Conservation (phyloP, 192 early-diverging fungal species). For the Coemansia interrupta region DNA sequence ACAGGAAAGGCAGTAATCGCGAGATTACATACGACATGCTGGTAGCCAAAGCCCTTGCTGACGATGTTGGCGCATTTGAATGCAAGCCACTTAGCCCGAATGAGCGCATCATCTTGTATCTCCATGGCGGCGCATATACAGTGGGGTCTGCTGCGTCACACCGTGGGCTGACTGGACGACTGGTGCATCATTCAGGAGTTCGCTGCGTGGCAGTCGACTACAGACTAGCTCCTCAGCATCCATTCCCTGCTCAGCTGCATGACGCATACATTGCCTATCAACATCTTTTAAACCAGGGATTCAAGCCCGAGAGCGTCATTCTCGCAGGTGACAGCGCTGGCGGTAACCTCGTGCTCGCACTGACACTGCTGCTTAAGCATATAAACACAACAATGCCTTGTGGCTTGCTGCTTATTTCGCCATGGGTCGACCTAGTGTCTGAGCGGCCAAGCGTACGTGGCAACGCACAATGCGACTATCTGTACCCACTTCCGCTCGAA, state of each 20-base stretch:
- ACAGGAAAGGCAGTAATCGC: conserved; percentile 5
- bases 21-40: conserved; percentile 28
- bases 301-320: conserved; percentile 15
- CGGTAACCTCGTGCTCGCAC: conserved; percentile 18
- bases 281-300: conserved; percentile 18
- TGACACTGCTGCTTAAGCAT: conserved; percentile 15
- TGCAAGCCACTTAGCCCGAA: conserved; percentile 12
- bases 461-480: conserved; percentile 19
- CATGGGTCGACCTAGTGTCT: conserved; percentile 7
- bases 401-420: conserved; percentile 16
- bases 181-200: conserved; percentile 1
- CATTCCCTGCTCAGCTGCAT: conserved; percentile 36
- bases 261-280: conserved; percentile 22
- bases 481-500: conserved; percentile 13
- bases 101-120: conserved; percentile 15
- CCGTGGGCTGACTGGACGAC: conserved; percentile 5
- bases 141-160: conserved; percentile 20
- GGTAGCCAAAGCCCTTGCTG: conserved; percentile 10
- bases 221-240: conserved; percentile 29
- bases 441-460: conserved; percentile 3
- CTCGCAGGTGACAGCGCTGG: conserved; percentile 38
- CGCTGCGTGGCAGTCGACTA: conserved; percentile 26
- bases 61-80: conserved; percentile 3
- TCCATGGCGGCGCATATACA: conserved; percentile 32
- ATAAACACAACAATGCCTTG: background rate